These are phyloP conservation scores for Chytriomyces hyalinus DNA, from an alignment of 192 early-diverging fungal genomes.

Conservation along the genomic window DNA sequence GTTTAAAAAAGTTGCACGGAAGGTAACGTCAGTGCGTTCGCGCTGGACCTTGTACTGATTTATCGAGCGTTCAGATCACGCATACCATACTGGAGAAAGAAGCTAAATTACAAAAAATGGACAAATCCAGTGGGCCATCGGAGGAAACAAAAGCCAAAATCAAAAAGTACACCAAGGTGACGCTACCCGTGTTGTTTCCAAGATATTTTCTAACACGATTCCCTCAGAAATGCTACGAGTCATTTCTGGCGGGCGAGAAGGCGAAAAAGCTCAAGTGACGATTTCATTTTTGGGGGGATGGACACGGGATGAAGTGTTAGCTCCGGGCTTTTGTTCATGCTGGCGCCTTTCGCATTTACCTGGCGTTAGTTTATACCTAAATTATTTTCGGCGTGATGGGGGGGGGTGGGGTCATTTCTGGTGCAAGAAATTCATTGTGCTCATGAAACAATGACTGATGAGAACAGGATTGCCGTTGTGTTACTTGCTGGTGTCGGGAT, in stretches of 20 bases:
- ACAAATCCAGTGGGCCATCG: constrained; percentile 23
- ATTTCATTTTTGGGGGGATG: neutral
- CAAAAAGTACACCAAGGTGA: constrained; percentile 39
- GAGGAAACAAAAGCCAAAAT: constrained; percentile 36
- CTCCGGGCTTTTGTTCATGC: neutral
- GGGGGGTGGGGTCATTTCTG: too few relatives aligned
- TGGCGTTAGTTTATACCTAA: neutral
- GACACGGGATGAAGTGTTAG: neutral
- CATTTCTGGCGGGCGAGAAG: constrained; percentile 5
- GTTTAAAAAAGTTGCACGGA: constrained; percentile 57
- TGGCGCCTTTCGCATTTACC: too few relatives aligned
- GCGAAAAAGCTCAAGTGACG: neutral
- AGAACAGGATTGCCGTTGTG: too few relatives aligned
- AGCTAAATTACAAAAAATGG: constrained; percentile 15
- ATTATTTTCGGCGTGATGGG: too few relatives aligned
- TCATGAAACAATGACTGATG: too few relatives aligned
- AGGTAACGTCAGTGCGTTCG: constrained; percentile 29
- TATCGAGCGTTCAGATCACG: constrained; percentile 40
- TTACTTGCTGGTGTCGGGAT: too few relatives aligned
- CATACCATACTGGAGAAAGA: constrained; percentile 51
- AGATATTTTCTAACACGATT: neutral
- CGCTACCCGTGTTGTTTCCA: neutral
- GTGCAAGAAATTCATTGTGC: too few relatives aligned
- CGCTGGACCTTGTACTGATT: neutral
- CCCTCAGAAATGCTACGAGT: constrained; percentile 17